Evolutionary conservation across 345 rosid species (phyloP).

Genomic region (Eucalyptus shirleyi): DNA sequence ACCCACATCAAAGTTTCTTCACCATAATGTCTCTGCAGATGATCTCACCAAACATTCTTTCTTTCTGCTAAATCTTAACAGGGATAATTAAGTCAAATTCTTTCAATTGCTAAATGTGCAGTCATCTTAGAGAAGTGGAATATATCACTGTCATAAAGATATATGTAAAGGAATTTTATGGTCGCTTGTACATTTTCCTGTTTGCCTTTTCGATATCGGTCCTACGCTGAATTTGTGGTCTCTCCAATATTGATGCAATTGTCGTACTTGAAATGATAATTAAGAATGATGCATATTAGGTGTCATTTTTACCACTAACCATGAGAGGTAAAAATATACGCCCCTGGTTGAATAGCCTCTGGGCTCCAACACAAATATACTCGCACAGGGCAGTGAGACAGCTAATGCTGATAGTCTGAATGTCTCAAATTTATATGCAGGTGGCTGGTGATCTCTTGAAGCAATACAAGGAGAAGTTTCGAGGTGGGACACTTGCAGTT

Average conservation of each 20-base stretch:
- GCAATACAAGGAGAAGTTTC: constrained; percentile 83
- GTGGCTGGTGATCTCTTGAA: constrained; percentile 90
- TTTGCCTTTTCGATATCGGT: background rate
- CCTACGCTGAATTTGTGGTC: background rate
- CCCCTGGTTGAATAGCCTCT: background rate
- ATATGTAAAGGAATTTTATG: background rate
- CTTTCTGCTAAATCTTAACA: background rate
- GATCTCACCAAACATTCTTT: background rate
- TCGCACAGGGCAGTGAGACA: background rate
- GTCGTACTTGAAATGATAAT: background rate
- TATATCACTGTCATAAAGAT: background rate
- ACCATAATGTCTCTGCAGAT: background rate
- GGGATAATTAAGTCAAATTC: background rate
- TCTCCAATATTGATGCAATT: background rate
- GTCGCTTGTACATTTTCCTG: background rate
- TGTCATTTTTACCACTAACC: background rate
- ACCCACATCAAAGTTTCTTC: background rate
- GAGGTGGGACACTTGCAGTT: constrained; percentile 82
- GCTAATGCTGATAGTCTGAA: background rate
- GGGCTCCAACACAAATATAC: background rate
- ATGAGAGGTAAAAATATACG: background rate
- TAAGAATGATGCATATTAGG: background rate
- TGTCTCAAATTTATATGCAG: constrained; percentile 20
- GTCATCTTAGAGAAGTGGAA: background rate
- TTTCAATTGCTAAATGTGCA: background rate